Evolutionary conservation across 1,284 basidiomycete genomes (phyloP).

Genomic region (Pterulicium gracile): DNA sequence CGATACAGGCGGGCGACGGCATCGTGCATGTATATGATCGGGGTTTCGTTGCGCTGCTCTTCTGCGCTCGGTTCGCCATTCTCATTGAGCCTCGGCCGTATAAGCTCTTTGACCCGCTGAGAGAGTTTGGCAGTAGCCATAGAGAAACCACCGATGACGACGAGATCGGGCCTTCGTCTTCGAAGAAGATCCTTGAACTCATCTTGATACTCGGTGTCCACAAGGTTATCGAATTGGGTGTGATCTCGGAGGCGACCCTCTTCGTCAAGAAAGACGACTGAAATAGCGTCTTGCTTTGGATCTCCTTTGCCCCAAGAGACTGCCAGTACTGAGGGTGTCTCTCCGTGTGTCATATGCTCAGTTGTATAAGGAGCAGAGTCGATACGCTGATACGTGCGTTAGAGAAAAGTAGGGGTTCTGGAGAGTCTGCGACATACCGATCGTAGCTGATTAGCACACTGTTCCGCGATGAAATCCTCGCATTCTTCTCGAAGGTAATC

Average conservation of each 20-base stretch:
- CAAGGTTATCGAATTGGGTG: slow-evolving; percentile 81
- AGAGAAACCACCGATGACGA: slow-evolving; percentile 85
- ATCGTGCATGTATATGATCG: slow-evolving; percentile 81
- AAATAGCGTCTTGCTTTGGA: slow-evolving; percentile 82
- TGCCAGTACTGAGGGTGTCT: slow-evolving; percentile 80
- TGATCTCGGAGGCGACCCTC: slow-evolving; percentile 84
- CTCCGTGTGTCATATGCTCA: slow-evolving; percentile 52
- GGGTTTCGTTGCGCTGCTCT: slow-evolving; percentile 44
- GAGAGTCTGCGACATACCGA: slow-evolving; percentile 36
- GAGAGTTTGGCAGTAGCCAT: slow-evolving; percentile 72
- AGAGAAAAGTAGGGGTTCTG: slow-evolving; percentile 12
- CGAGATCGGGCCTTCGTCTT: slow-evolving; percentile 77
- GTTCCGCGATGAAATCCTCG: slow-evolving; percentile 71
- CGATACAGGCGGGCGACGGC: slow-evolving; percentile 93
- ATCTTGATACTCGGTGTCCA: slow-evolving; percentile 53
- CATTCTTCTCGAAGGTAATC: slow-evolving; percentile 88
- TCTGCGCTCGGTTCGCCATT: slow-evolving; percentile 11
- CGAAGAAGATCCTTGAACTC: slow-evolving; percentile 79
- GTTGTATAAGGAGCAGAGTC: slow-evolving; percentile 68
- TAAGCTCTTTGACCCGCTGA: slow-evolving; percentile 48
- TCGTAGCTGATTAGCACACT: slow-evolving; percentile 60
- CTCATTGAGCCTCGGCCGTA: slow-evolving; percentile 16
- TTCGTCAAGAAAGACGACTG: slow-evolving; percentile 80
- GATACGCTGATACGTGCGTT: slow-evolving; percentile 60
- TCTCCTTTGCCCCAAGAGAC: slow-evolving; percentile 95